A percentile compares a stretch with the other conserved stretches of the same genome.
Conservation (phyloP, 805 yeast genomes). For the Saccharomycopsis selenospora region DNA sequence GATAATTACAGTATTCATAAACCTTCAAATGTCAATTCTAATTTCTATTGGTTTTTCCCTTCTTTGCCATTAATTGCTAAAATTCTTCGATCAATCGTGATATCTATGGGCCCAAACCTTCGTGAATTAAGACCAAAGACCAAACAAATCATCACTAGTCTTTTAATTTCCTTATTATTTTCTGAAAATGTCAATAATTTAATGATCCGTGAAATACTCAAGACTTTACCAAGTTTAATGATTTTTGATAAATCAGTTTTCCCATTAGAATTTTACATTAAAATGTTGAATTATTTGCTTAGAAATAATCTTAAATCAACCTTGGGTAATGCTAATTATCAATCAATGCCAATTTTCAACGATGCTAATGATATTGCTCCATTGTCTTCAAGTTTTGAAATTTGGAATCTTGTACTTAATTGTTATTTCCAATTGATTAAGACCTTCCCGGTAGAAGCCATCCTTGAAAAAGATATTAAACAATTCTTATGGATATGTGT, state of each 20-base stretch:
- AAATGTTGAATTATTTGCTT: constrained; percentile 28
- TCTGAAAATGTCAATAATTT: constrained; percentile 27
- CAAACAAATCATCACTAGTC: constrained; percentile 31
- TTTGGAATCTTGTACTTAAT: constrained; percentile 41
- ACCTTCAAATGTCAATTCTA: constrained; percentile 38
- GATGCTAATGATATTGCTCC: constrained; percentile 38
- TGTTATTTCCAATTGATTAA: constrained; percentile 55
- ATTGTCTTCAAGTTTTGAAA: constrained; percentile 34
- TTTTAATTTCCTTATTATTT: constrained; percentile 30
- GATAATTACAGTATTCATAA: constrained; percentile 47
- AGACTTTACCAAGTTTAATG: constrained; percentile 38
- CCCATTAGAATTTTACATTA: constrained; percentile 26
- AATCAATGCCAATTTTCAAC: constrained; percentile 32
- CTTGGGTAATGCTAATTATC: constrained; percentile 22
- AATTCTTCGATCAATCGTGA: constrained; percentile 39
- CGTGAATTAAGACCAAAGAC: constrained; percentile 27
- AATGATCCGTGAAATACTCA: constrained; percentile 32
- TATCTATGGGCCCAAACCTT: constrained; percentile 53
- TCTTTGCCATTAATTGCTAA: constrained; percentile 39
- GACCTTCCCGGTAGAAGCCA: constrained; percentile 38
- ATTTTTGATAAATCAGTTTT: constrained; percentile 39
- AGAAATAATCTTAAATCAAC: constrained; percentile 29
- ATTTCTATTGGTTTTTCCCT: constrained; percentile 41
- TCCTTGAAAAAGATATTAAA: constrained; percentile 41
- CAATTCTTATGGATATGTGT: constrained; percentile 54